These are phyloP conservation scores for Endogone sp. DNA, from an alignment of 192 early-diverging fungal species.

Conservation along the genomic window DNA sequence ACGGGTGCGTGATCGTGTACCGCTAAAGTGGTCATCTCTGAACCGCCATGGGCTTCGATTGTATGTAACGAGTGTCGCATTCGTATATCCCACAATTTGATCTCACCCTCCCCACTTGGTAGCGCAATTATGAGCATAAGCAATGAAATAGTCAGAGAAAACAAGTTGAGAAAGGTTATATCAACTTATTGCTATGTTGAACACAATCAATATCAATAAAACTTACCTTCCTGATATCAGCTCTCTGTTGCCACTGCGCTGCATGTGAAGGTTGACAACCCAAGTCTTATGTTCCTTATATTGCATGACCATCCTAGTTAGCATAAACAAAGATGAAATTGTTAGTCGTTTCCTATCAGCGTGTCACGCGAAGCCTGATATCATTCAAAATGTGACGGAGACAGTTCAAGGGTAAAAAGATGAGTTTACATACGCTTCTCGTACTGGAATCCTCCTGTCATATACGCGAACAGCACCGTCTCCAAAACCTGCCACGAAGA, in stretches of 20 bases:
- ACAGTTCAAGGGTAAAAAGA: no score
- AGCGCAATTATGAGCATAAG: no score
- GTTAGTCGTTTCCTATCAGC: no score
- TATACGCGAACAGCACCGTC: slow-evolving; percentile 71
- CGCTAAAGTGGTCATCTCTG: slow-evolving; percentile 50
- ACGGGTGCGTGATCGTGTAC: slow-evolving; percentile 59
- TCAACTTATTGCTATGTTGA: no score
- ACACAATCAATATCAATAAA: slow-evolving; percentile 15
- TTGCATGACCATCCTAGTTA: slow-evolving; percentile 42
- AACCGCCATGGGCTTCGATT: slow-evolving; percentile 34
- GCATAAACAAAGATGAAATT: neutral
- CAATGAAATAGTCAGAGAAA: neutral
- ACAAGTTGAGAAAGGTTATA: neutral
- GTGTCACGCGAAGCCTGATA: no score
- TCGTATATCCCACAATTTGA: slow-evolving; percentile 63
- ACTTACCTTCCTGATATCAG: slow-evolving; percentile 62
- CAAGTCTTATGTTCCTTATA: slow-evolving; percentile 61
- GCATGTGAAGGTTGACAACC: slow-evolving; percentile 54
- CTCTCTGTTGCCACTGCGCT: slow-evolving; percentile 47
- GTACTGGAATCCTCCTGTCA: slow-evolving; percentile 54
- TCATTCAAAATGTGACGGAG: no score
- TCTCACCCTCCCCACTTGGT: slow-evolving; percentile 46
- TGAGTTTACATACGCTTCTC: slow-evolving; percentile 55
- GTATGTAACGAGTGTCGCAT: slow-evolving; percentile 34
- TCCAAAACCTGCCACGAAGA: slow-evolving; percentile 69